phyloP scores from a whole-genome alignment of 768 basidiomycete genomes.

The Myochromella boudieri region DNA sequence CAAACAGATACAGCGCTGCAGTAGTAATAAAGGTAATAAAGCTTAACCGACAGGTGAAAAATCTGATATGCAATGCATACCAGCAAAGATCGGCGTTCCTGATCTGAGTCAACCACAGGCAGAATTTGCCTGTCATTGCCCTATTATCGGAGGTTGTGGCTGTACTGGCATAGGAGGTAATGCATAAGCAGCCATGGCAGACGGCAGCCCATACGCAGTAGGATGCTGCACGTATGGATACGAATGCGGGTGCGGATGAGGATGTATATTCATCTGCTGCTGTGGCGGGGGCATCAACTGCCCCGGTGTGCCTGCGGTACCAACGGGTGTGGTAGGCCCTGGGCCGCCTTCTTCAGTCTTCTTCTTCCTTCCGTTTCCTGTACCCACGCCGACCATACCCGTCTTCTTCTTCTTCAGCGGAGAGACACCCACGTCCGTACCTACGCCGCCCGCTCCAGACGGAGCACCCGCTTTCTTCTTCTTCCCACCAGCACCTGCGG shows the following conservation, averaged over 20 bases:
- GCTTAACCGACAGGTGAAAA: too few relatives aligned
- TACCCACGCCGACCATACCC: slow-evolving; percentile 37
- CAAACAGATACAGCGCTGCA: too few relatives aligned
- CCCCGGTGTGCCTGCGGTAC: slow-evolving; percentile 1
- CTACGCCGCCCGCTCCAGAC: slow-evolving; percentile 20
- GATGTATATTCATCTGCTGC: background rate
- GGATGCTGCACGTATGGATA: slow-evolving; percentile 11
- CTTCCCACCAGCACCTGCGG: slow-evolving; percentile 51
- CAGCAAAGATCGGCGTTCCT: too few relatives aligned
- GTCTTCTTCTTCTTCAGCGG: slow-evolving; percentile 44
- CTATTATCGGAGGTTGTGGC: too few relatives aligned
- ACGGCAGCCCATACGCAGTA: slow-evolving; percentile 10
- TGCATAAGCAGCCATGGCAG: background rate
- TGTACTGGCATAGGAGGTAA: background rate
- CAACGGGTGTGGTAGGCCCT: too few relatives aligned
- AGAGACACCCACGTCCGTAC: slow-evolving; percentile 22
- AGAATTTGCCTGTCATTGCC: too few relatives aligned
- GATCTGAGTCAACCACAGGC: too few relatives aligned
- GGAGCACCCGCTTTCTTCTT: slow-evolving; percentile 45
- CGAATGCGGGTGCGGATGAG: slow-evolving; percentile 11
- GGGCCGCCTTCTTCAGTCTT: slow-evolving; percentile 25
- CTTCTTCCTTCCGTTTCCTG: slow-evolving; percentile 50
- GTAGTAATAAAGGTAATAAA: too few relatives aligned
- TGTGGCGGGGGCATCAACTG: slow-evolving; percentile 2
- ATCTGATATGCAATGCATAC: too few relatives aligned